Conservation (phyloP, 2,329 filamentous ascomycete species). For the Aspergillus sp. region DNA sequence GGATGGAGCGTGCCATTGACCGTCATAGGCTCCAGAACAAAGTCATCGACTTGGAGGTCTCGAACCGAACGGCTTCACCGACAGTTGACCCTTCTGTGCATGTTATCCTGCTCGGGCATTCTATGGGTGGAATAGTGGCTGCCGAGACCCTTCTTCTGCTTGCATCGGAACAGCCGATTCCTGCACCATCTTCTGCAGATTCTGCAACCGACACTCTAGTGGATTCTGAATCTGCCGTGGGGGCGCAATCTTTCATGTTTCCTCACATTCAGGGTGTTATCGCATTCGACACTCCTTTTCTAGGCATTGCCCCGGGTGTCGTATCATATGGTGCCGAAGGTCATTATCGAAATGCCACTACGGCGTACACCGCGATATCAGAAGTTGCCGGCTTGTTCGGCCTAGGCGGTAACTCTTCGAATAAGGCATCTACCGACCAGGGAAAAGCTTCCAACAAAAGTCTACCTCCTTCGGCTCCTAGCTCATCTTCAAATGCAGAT, state of each 20-base stretch:
- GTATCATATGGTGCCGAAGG: slow-evolving; percentile 68
- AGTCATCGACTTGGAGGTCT: slow-evolving; percentile 92
- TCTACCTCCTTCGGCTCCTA: slow-evolving; percentile 33
- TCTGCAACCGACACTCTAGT: slow-evolving; percentile 2
- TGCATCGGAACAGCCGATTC: slow-evolving; percentile 62
- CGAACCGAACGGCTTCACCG: slow-evolving; percentile 74
- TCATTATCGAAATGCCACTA: slow-evolving; percentile 74
- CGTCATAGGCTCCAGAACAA: slow-evolving; percentile 74
- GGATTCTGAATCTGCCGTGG: slow-evolving; percentile 21
- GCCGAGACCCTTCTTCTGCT: slow-evolving; percentile 82
- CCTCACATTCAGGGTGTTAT: slow-evolving; percentile 88
- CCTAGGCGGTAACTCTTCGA: slow-evolving; percentile 53
- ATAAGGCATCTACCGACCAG: slow-evolving; percentile 12
- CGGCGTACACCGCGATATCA: slow-evolving; percentile 68
- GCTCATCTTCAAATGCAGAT: slow-evolving; percentile 43
- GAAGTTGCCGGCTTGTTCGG: slow-evolving; percentile 65
- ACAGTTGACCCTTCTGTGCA: slow-evolving; percentile 84
- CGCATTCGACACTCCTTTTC: slow-evolving; percentile 90
- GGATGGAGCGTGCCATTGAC: not conserved
- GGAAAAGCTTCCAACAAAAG: slow-evolving; percentile 23
- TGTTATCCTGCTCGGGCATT: slow-evolving; percentile 81
- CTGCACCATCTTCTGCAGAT: slow-evolving; percentile 32
- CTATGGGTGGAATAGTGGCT: slow-evolving; percentile 91
- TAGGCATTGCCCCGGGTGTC: slow-evolving; percentile 54
- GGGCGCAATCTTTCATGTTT: slow-evolving; percentile 70